Evolutionary conservation across 2,329 filamentous ascomycete species (phyloP), one percentile per base, ranked within the genome.

Genomic region (Pseudogymnoascus sp.): DNA sequence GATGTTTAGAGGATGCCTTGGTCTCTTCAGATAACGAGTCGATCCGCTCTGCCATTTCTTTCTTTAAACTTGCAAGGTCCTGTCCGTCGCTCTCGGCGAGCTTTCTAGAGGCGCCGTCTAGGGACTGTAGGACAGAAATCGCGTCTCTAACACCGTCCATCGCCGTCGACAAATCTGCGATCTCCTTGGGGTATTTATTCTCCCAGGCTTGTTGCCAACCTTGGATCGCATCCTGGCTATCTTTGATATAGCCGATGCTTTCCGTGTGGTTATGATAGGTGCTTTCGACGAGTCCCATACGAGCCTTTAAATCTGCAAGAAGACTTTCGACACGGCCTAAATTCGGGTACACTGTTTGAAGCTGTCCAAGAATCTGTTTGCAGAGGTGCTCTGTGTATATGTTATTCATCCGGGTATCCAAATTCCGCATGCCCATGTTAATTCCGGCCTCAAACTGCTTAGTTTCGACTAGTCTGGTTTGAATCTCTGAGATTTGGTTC

Each of bases 361-460:
- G 31, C 23, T 60, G 59, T 12, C 41, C 65, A 21, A 74, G 60
- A 67, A 76, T 75, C 12, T 70, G 66, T n/a, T 68, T 70, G 1
- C 73, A 71, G 16, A 78, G 60, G 2, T 71, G 66, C 10, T 73
- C 72, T 0, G 75, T 76, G 16, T 69, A 70, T 8, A 69, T 63
- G 31, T 69, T 69, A 14, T 68, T 66, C 33, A 69, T 64, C 8
- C 68, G 64, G 7, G 21, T 35, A 14, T 68, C 64, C 2, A 70
- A 38, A 59, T 65, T 65, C 8, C 52, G 43, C 19, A 64, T 39
- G 19, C 61, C 63, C 12, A 55, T 31, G 4, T 61, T 60, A 11
- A 41, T 38, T 19, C 63, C 59, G 1, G 59, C 64, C 11, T 66
- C 63, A 37, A 55, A 55, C 26, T 41, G 16, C 23, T 43, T 26